These are phyloP conservation scores for Trichaptum fuscoviolaceum DNA, from an alignment of 768 basidiomycete species.

Conservation along the genomic window DNA sequence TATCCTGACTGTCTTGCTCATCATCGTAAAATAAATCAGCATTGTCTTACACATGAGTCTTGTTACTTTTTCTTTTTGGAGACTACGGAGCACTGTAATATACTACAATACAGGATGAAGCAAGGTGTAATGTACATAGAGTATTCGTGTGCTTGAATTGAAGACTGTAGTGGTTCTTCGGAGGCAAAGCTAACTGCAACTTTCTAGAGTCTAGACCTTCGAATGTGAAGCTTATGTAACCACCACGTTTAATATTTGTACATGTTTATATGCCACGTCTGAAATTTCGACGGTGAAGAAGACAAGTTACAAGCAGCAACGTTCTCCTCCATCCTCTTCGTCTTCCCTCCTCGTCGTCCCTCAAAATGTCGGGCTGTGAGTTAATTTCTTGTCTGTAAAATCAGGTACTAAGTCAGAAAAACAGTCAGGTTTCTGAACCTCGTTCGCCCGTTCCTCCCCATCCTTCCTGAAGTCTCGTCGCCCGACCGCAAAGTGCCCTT, in stretches of 20 bases:
- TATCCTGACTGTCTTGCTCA: too few species aligned
- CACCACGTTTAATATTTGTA: neutral
- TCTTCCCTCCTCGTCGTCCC: neutral
- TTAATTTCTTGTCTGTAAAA: neutral
- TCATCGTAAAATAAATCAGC: too few species aligned
- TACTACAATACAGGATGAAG: too few species aligned
- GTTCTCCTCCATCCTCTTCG: neutral
- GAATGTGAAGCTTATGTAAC: too few species aligned
- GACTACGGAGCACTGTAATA: too few species aligned
- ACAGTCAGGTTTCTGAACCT: slow-evolving; percentile 96
- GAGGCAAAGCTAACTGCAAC: too few species aligned
- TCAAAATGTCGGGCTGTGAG: slow-evolving; percentile 5
- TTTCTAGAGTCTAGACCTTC: too few species aligned
- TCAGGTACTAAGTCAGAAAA: neutral
- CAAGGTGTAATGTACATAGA: too few species aligned
- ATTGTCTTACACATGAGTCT: too few species aligned
- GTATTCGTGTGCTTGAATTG: too few species aligned
- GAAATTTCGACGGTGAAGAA: neutral
- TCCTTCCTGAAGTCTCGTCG: slow-evolving; percentile 95
- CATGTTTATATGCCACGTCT: neutral
- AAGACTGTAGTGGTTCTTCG: too few species aligned
- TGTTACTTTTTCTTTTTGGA: too few species aligned
- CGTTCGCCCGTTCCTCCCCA: slow-evolving; percentile 94
- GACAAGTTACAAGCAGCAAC: neutral
- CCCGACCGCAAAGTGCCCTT: slow-evolving; percentile 98